phyloP scores from a whole-genome alignment of 345 rosid species.

The Ceriops decandra region DNA sequence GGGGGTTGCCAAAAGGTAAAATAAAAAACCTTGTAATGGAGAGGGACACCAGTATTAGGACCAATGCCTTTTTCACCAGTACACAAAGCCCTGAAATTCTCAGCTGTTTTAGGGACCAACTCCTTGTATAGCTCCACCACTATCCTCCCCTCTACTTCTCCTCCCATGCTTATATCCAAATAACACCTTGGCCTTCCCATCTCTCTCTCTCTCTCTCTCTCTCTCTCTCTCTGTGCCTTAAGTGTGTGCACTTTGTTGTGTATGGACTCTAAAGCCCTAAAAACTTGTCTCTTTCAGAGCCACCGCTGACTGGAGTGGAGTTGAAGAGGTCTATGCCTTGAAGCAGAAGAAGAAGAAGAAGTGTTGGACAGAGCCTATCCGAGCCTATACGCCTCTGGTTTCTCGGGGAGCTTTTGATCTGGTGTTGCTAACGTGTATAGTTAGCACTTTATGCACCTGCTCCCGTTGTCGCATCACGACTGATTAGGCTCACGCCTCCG shows the following conservation, averaged over 20 bases:
- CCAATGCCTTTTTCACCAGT: constrained; percentile 29
- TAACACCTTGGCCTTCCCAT: constrained; percentile 12
- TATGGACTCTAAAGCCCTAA: background rate
- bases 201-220: background rate
- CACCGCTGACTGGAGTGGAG: too few species aligned
- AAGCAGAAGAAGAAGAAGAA: too few species aligned
- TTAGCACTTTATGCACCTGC: too few species aligned
- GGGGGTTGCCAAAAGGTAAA: too few species aligned
- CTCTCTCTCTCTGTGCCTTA: background rate
- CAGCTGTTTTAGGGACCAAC: constrained; percentile 23
- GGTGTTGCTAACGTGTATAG: too few species aligned
- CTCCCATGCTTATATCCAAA: constrained; percentile 14
- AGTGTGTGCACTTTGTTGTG: background rate
- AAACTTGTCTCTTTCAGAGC: too few species aligned
- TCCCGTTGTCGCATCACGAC: too few species aligned
- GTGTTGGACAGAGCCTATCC: too few species aligned
- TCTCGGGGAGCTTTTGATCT: too few species aligned
- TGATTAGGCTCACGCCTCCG: too few species aligned
- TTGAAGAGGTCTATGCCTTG: too few species aligned
- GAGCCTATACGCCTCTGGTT: too few species aligned
- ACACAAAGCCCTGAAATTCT: constrained; percentile 26
- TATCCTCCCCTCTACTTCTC: constrained; percentile 17
- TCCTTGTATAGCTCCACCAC: constrained; percentile 19
- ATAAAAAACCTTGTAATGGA: constrained; percentile 19
- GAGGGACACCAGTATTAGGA: constrained; percentile 19